phyloP scores from a whole-genome alignment of 768 basidiomycete genomes.

The Lyophyllum semitale region DNA sequence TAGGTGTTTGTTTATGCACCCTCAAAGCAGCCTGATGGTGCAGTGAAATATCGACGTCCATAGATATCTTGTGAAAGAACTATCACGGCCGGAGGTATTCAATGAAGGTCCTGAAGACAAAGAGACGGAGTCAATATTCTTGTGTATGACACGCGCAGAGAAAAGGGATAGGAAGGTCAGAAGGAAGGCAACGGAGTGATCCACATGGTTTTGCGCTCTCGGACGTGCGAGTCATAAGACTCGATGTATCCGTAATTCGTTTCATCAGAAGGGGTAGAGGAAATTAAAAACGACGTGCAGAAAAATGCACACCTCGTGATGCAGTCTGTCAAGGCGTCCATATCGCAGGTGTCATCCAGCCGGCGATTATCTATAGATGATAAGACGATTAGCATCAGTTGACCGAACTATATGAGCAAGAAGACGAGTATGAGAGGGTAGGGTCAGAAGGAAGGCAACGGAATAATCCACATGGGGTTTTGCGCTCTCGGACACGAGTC shows the following conservation, averaged over 20 bases:
- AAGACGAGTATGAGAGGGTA: not conserved
- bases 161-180: slow-evolving; percentile 30
- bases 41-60: no score
- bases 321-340: not conserved
- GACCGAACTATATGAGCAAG: slow-evolving; percentile 15
- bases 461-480: slow-evolving; percentile 46
- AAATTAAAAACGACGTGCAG: not conserved
- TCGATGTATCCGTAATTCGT: slow-evolving; percentile 20
- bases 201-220: slow-evolving; percentile 39
- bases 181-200: slow-evolving; percentile 64
- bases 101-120: not conserved
- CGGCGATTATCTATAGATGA: not conserved
- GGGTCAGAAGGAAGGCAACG: slow-evolving; percentile 63
- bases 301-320: slow-evolving; percentile 3
- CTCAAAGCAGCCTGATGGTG: not conserved
- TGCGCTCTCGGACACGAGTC: slow-evolving; percentile 23
- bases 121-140: not conserved
- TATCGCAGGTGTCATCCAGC: no score
- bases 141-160: not conserved
- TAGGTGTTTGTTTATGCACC: not conserved
- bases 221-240: slow-evolving; percentile 19
- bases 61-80: no score
- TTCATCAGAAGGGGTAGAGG: slow-evolving; percentile 10
- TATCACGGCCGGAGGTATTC: not conserved
- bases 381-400: not conserved